These are phyloP conservation scores for Lactarius hengduanensis DNA, from an alignment of 768 basidiomycete genomes.

Conservation along the genomic window DNA sequence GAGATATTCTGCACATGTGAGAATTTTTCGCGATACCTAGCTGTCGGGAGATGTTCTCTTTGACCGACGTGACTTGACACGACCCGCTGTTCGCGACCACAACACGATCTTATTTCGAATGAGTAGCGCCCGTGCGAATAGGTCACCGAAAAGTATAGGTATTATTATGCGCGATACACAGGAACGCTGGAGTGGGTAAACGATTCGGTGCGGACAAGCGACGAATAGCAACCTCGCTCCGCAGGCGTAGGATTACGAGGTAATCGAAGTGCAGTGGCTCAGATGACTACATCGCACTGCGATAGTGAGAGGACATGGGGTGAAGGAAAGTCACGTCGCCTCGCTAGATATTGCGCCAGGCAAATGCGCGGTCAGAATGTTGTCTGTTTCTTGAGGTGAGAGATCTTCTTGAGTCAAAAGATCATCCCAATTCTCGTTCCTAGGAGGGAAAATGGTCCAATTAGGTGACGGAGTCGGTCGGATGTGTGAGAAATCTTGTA, in stretches of 20 bases:
- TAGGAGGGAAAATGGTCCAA: slow-evolving; percentile 42
- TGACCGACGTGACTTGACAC: not conserved
- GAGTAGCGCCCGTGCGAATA: not conserved
- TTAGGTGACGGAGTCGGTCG: slow-evolving; percentile 73
- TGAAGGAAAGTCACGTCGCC: not conserved
- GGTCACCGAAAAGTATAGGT: not conserved
- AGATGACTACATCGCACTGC: not conserved
- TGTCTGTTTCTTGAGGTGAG: slow-evolving; percentile 5
- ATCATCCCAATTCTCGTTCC: slow-evolving; percentile 18
- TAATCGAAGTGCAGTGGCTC: not conserved
- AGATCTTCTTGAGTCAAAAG: slow-evolving; percentile 1
- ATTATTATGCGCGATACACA: not conserved
- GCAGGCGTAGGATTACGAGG: not conserved
- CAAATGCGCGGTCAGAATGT: slow-evolving; percentile 11
- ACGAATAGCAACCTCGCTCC: not conserved
- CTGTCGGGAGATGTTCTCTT: too few relatives aligned
- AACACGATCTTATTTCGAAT: not conserved
- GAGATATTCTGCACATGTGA: not conserved
- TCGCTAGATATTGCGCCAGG: slow-evolving; percentile 4
- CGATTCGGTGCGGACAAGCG: not conserved
- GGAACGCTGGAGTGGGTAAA: not conserved
- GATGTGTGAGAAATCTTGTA: slow-evolving; percentile 88
- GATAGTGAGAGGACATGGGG: not conserved
- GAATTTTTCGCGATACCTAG: not conserved
- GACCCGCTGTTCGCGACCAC: not conserved